Conservation (phyloP, 2,329 filamentous ascomycete species). For the Amesomyces nigricolor region DNA sequence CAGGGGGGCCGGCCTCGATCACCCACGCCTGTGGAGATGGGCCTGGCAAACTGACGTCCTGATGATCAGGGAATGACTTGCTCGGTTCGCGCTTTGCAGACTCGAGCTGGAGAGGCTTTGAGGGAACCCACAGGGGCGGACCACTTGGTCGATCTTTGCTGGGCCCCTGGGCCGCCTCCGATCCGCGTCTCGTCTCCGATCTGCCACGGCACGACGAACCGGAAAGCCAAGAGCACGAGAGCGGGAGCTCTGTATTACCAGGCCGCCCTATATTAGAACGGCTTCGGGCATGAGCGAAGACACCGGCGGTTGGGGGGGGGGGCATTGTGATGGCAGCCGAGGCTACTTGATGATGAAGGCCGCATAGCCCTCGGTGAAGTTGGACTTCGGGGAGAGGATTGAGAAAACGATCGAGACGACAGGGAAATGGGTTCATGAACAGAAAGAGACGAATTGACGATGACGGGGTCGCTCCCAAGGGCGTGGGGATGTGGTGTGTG, state of each 20-base stretch:
- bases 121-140: background rate
- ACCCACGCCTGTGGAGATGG: constrained; percentile 1
- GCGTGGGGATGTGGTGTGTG: background rate
- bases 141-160: constrained; percentile 2
- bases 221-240: too few relatives aligned
- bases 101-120: background rate
- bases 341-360: too few relatives aligned
- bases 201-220: background rate
- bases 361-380: too few relatives aligned
- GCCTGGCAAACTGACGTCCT: constrained; percentile 1
- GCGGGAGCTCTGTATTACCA: too few relatives aligned
- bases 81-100: background rate
- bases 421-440: too few relatives aligned
- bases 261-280: too few relatives aligned
- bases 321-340: too few relatives aligned
- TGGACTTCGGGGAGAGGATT: too few relatives aligned
- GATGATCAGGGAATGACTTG: constrained; percentile 11
- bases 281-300: too few relatives aligned
- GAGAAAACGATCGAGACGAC: too few relatives aligned
- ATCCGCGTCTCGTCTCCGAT: background rate
- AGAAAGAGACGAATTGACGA: too few relatives aligned
- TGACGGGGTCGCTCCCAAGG: background rate
- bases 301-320: too few relatives aligned
- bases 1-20: constrained; percentile 2
- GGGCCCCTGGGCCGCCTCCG: background rate